A percentile compares a stretch with the other conserved stretches of the same genome.
phyloP scores from a whole-genome alignment of 345 rosid species.

The Salix suchowensis region DNA sequence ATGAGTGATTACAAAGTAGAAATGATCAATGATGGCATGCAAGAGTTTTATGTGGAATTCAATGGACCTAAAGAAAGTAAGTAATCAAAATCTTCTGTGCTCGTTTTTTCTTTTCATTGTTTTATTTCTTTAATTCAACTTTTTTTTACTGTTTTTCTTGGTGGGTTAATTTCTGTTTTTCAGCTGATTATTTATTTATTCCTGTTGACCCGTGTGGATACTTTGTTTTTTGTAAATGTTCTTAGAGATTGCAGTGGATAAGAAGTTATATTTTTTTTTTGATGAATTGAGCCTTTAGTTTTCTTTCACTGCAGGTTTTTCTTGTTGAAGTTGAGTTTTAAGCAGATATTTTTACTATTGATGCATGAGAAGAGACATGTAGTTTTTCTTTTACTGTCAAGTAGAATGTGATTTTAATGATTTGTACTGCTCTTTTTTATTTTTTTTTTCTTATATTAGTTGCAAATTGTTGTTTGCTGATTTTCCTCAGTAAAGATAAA shows the following conservation, averaged over 20 bases:
- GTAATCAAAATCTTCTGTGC: constrained; percentile 11
- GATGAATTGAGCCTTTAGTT: neutral
- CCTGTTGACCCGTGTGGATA: constrained; percentile 10
- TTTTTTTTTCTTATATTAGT: constrained; percentile 12
- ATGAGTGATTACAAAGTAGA: constrained; percentile 99
- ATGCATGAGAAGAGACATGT: neutral
- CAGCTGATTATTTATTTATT: neutral
- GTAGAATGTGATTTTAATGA: neutral
- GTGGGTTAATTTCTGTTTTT: constrained; percentile 8
- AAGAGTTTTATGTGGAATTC: constrained; percentile 92
- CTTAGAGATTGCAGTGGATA: neutral
- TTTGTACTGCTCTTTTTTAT: neutral
- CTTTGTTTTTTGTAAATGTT: constrained; percentile 12
- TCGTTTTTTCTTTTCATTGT: constrained; percentile 4
- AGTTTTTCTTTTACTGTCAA: neutral
- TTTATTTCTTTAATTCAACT: constrained; percentile 5
- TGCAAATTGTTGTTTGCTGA: constrained; percentile 24
- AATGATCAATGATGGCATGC: constrained; percentile 96
- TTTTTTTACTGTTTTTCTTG: constrained; percentile 2
- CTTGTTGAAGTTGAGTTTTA: constrained; percentile 8
- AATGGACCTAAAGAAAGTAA: constrained; percentile 96
- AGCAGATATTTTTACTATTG: neutral
- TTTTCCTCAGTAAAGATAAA: constrained; percentile 13
- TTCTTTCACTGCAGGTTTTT: neutral
- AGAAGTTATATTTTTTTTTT: neutral